phyloP scores from a whole-genome alignment of 257 asterid species.

The Misopates orontium region DNA sequence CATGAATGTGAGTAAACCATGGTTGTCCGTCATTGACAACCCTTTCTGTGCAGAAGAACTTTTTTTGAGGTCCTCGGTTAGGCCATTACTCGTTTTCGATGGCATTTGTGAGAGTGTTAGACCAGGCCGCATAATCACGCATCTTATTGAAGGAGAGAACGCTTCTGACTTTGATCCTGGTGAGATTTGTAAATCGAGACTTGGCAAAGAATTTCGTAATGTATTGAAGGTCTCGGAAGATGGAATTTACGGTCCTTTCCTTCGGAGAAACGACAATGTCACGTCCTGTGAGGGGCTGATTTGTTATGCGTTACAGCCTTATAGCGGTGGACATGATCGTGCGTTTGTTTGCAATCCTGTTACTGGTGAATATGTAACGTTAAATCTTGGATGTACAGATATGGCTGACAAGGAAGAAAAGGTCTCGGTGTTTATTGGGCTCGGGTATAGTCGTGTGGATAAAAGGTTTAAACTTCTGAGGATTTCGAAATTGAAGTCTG shows the following conservation, averaged over 20 bases:
- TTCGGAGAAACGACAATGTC: neutral
- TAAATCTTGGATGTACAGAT: neutral
- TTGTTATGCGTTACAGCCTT: neutral
- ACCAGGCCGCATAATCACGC: neutral
- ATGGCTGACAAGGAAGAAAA: neutral
- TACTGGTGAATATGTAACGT: neutral
- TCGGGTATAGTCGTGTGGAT: neutral
- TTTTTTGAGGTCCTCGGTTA: neutral
- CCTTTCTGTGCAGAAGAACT: neutral
- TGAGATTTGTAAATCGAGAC: neutral
- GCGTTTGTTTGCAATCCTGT: neutral
- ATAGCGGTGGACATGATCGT: neutral
- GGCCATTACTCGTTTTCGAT: neutral
- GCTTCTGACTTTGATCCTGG: neutral
- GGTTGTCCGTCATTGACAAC: neutral
- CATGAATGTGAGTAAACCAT: neutral
- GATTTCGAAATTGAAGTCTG: neutral
- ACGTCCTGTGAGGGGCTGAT: neutral
- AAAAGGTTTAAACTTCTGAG: neutral
- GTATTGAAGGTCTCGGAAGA: too few relatives aligned
- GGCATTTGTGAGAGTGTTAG: neutral
- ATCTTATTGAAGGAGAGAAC: conserved; percentile 8
- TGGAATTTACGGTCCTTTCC: neutral
- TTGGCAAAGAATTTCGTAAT: neutral
- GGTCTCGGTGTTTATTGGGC: neutral